Evolutionary conservation across 805 yeast species (phyloP).

Genomic region (Candida montana): DNA sequence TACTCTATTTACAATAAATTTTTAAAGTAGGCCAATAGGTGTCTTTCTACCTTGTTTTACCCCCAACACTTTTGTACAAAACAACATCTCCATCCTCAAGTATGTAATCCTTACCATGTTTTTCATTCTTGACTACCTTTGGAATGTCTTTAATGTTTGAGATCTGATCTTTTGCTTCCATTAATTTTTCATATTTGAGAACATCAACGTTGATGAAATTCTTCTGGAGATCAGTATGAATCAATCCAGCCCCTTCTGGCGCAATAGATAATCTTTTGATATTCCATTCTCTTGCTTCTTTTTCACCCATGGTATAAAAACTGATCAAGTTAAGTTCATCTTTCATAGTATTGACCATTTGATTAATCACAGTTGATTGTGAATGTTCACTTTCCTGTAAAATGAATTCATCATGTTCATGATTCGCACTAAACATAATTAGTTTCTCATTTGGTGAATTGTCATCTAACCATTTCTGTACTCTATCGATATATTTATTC

Average conservation of each 20-base stretch:
- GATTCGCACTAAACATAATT: constrained; percentile 60
- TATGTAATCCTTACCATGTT: constrained; percentile 71
- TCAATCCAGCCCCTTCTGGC: constrained; percentile 86
- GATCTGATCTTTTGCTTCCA: constrained; percentile 15
- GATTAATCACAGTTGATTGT: constrained; percentile 51
- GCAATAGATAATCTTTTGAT: constrained; percentile 70
- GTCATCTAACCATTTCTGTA: constrained; percentile 60
- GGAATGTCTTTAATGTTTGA: constrained; percentile 26
- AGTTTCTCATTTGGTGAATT: constrained; percentile 65
- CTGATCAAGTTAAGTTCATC: constrained; percentile 65
- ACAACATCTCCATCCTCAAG: constrained; percentile 84
- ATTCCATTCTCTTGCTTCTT: constrained; percentile 88
- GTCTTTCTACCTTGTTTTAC: constrained; percentile 36
- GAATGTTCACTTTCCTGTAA: constrained; percentile 26
- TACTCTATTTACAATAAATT: neutral
- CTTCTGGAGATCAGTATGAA: constrained; percentile 78
- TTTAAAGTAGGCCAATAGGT: no score
- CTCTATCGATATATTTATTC: constrained; percentile 46
- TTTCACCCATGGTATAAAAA: constrained; percentile 81
- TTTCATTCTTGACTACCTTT: constrained; percentile 26
- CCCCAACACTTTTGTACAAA: constrained; percentile 67
- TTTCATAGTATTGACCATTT: constrained; percentile 62
- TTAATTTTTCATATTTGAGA: constrained; percentile 58
- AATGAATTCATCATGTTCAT: constrained; percentile 34
- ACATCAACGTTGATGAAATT: constrained; percentile 79